A percentile compares a stretch with the other conserved stretches of the same genome.
Evolutionary conservation across 169 alveolate genomes (phyloP).

Genomic region (Plasmodium coatneyi): DNA sequence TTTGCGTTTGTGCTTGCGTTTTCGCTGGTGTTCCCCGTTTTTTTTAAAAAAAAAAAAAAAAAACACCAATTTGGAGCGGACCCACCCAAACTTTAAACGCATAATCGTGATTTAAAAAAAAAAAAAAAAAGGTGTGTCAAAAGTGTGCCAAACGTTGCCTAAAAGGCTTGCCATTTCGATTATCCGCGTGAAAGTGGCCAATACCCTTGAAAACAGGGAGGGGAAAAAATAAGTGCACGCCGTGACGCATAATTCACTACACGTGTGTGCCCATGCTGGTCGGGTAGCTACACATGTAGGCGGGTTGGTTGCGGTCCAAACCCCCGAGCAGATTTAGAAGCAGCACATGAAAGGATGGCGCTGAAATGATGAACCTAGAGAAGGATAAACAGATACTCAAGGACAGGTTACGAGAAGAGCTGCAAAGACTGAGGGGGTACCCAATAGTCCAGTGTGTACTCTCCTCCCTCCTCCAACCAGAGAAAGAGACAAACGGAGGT

Average conservation of each 20-base stretch:
- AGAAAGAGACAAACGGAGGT: background rate
- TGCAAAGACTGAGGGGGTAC: slow-evolving; percentile 25
- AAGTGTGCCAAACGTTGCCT: background rate
- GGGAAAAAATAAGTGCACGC: background rate
- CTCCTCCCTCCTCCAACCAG: background rate
- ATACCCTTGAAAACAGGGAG: background rate
- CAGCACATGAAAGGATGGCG: background rate
- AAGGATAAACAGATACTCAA: background rate
- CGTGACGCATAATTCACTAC: background rate
- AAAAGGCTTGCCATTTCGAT: background rate
- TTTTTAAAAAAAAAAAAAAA: no score
- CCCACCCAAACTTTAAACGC: background rate
- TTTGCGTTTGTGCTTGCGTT: background rate
- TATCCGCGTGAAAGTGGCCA: background rate
- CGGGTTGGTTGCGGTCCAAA: background rate
- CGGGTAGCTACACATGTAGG: background rate
- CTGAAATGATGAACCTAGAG: slow-evolving; percentile 15
- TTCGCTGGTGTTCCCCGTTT: background rate
- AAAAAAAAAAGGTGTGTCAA: background rate
- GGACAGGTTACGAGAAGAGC: slow-evolving; percentile 8
- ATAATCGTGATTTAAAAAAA: background rate
- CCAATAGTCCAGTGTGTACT: background rate
- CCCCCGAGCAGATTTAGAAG: background rate
- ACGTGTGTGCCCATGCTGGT: background rate
- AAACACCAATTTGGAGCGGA: background rate